A percentile compares a stretch with the other conserved stretches of the same genome.
phyloP scores from a whole-genome alignment of 257 asterid genomes.

The Nicotiana otophora region DNA sequence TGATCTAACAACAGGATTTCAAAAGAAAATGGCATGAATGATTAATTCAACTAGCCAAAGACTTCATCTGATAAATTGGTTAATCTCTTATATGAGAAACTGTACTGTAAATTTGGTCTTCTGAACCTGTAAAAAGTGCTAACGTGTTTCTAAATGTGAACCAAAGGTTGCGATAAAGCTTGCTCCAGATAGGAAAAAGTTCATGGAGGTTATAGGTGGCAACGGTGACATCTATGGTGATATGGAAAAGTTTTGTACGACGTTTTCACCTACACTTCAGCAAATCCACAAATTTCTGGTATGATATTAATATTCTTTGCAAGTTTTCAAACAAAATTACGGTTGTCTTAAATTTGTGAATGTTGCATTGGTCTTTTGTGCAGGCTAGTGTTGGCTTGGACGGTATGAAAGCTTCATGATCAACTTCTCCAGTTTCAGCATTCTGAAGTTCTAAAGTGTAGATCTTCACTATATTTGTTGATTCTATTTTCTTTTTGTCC shows the following conservation, averaged over 20 bases:
- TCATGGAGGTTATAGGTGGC: constrained; percentile 61
- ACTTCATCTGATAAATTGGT: too few relatives aligned
- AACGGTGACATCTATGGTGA: constrained; percentile 36
- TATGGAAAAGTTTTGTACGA: constrained; percentile 46
- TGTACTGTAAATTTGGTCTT: background rate
- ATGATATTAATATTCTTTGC: constrained; percentile 4
- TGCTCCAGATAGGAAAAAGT: constrained; percentile 72
- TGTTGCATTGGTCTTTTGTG: background rate
- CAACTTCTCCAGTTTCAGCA: background rate
- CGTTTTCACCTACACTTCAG: constrained; percentile 49
- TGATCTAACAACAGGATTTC: background rate
- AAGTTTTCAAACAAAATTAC: constrained; percentile 3
- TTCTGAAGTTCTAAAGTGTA: background rate
- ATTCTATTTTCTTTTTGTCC: background rate
- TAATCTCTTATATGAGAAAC: too few relatives aligned
- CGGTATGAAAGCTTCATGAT: constrained; percentile 58
- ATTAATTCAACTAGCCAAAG: too few relatives aligned
- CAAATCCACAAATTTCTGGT: constrained; percentile 71
- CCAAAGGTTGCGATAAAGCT: constrained; percentile 61
- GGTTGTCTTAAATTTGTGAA: background rate
- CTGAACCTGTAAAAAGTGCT: background rate
- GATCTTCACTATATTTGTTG: background rate
- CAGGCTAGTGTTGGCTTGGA: constrained; percentile 62
- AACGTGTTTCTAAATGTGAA: constrained; percentile 1
- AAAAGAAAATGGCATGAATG: background rate